Evolutionary conservation across 108 stramenopile species (phyloP), one percentile per base, ranked within the genome.

Genomic region (Pseudonitzschia delicatissima): DNA sequence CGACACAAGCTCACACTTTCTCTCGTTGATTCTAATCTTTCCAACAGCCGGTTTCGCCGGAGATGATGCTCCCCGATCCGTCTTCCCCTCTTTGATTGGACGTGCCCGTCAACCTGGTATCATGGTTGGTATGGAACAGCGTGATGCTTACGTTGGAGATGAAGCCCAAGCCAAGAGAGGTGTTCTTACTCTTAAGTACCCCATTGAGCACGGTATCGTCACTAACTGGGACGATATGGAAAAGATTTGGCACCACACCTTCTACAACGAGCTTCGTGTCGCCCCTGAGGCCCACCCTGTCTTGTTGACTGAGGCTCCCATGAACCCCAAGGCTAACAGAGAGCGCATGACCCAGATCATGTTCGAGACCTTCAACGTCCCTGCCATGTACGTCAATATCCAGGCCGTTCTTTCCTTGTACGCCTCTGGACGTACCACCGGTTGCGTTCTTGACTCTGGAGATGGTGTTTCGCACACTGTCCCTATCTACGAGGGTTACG

Each of bases 101-200:
- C 86, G 96, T 68, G 90, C 96, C 57, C 93, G 93, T 82, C 95
- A 98, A 71, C 95, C 92, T 28, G 97, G 97, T 76, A 96, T 96
- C 87, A 98, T 96, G 95, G 94, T 98, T 68, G 99, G 99, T 68
- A 99, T 99, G 99, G 99, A 99, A 84, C 99, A 99, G 15, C 59
- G 69, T 57, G 96, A 98, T 73, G 94, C 95, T 63, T 97, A 98
- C 69, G 97, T 97, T 47, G 97, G 96, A 51, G 95, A 96, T 61
- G 95, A 96, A 77, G 91, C 91, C 64, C 91, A 90, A 68, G 85
- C 88, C 68, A 92, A 92, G 88, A 89, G 92, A 67, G 90, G 90
- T 72, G 87, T 90, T 66, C 88, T 98, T 57, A 97, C 94, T 62
- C 82, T 97, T 44, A 97, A 98, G 73, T 97, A 98, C 79, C 96